phyloP scores from a whole-genome alignment of 768 basidiomycete genomes.

The Scleroderma bovista region DNA sequence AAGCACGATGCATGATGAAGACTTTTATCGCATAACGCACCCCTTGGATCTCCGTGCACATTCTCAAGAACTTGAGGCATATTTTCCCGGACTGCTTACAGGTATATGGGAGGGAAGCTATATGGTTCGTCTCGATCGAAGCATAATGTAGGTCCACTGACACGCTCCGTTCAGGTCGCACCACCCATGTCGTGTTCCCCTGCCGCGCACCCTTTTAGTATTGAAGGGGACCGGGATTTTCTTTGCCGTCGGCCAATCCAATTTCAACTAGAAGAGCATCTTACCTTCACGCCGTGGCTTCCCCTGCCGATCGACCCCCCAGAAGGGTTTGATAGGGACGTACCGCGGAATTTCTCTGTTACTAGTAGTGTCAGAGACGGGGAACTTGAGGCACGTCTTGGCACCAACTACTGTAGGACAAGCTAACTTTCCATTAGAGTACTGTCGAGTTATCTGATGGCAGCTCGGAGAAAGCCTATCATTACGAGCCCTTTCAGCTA shows the following conservation, averaged over 20 bases:
- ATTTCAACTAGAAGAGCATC: slow-evolving; percentile 41
- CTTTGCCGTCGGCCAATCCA: slow-evolving; percentile 45
- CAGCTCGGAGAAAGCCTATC: slow-evolving; percentile 17
- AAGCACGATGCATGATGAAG: slow-evolving; percentile 31
- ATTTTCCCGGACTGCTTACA: slow-evolving; percentile 42
- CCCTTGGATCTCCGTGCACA: slow-evolving; percentile 10
- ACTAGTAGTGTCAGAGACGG: slow-evolving; percentile 17
- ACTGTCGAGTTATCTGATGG: slow-evolving; percentile 22
- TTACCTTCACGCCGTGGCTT: slow-evolving; percentile 36
- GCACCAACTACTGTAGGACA: slow-evolving; percentile 13
- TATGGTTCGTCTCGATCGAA: slow-evolving; percentile 38
- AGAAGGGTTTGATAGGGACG: slow-evolving; percentile 17
- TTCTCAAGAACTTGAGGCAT: slow-evolving; percentile 24
- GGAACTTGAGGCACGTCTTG: slow-evolving; percentile 18
- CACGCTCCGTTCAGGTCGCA: slow-evolving; percentile 20
- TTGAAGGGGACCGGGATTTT: slow-evolving; percentile 27
- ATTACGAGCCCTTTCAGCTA: slow-evolving; percentile 28
- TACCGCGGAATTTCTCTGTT: slow-evolving; percentile 17
- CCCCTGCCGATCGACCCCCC: slow-evolving; percentile 26
- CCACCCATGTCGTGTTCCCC: slow-evolving; percentile 14
- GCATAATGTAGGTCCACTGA: slow-evolving; percentile 12
- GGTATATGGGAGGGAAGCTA: slow-evolving; percentile 59
- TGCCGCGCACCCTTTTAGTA: slow-evolving; percentile 5
- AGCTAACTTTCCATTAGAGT: slow-evolving; percentile 9
- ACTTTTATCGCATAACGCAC: slow-evolving; percentile 32